These are phyloP conservation scores for Geotrichum aggregatum DNA, from an alignment of 1,139 yeast genomes.

Conservation along the genomic window DNA sequence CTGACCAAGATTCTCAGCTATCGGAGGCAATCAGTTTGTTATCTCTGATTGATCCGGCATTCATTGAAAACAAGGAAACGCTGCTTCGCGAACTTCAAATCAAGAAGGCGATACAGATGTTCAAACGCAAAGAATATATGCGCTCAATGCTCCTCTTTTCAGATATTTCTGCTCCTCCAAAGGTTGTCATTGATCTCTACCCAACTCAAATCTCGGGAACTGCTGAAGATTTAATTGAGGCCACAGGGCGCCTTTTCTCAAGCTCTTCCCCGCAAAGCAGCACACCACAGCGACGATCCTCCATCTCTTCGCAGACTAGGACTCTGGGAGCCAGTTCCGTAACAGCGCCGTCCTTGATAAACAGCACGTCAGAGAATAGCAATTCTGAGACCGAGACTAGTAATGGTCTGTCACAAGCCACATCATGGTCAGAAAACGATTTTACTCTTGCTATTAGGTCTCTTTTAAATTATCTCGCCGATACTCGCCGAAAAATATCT, in stretches of 20 bases:
- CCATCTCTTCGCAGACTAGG: constrained; percentile 7
- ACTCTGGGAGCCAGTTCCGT: not conserved
- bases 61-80: constrained; percentile 37
- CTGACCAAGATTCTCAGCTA: constrained; percentile 26
- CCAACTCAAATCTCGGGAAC: constrained; percentile 41
- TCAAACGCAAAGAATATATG: constrained; percentile 37
- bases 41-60: constrained; percentile 37
- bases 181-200: constrained; percentile 45
- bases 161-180: constrained; percentile 57
- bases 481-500: constrained; percentile 44
- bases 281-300: constrained; percentile 1
- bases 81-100: constrained; percentile 46
- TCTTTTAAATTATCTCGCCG: constrained; percentile 53
- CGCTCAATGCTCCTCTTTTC: constrained; percentile 47
- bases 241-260: not conserved
- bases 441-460: constrained; percentile 47
- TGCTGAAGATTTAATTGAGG: constrained; percentile 24
- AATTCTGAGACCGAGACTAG: constrained; percentile 1
- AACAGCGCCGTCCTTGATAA: not conserved
- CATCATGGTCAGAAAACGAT: constrained; percentile 25
- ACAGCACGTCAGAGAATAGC: not conserved
- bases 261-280: constrained; percentile 20
- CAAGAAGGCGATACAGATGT: constrained; percentile 41
- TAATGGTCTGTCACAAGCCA: constrained; percentile 17
- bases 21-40: constrained; percentile 47